Conservation (phyloP, 2,329 filamentous ascomycete genomes). For the Akanthomyces dipterigenus region DNA sequence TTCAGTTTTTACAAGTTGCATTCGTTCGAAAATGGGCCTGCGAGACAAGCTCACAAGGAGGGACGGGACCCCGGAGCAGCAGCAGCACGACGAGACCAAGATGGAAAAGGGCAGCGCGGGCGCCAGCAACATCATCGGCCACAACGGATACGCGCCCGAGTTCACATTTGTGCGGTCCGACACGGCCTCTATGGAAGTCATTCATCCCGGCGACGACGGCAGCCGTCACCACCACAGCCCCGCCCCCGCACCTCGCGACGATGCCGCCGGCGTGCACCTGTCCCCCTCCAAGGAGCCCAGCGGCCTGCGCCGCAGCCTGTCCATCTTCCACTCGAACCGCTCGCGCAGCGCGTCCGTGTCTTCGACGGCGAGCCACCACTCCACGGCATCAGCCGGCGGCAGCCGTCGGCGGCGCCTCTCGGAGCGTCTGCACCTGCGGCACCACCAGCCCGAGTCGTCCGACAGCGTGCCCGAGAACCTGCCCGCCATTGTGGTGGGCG, state of each 20-base stretch:
- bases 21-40: constrained; percentile 37
- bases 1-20: neutral
- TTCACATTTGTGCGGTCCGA: constrained; percentile 84
- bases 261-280: constrained; percentile 20
- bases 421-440: constrained; percentile 59
- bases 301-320: constrained; percentile 36
- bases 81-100: constrained; percentile 20
- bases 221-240: constrained; percentile 10
- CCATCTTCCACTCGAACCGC: constrained; percentile 38
- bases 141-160: constrained; percentile 41
- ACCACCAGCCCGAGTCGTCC: constrained; percentile 52
- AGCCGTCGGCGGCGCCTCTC: constrained; percentile 44
- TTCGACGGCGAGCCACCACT: constrained; percentile 31
- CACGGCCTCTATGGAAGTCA: constrained; percentile 70
- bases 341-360: constrained; percentile 44
- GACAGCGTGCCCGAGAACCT: constrained; percentile 73
- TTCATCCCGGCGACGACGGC: constrained; percentile 55
- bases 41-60: constrained; percentile 50
- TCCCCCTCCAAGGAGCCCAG: constrained; percentile 22
- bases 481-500: constrained; percentile 57
- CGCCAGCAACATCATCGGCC: constrained; percentile 15
- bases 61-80: constrained; percentile 30
- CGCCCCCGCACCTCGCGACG: constrained; percentile 15
- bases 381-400: constrained; percentile 19
- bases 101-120: constrained; percentile 26